Evolutionary conservation across 2,329 filamentous ascomycete species (phyloP).

Genomic region (Pseudodiploospora longispora): DNA sequence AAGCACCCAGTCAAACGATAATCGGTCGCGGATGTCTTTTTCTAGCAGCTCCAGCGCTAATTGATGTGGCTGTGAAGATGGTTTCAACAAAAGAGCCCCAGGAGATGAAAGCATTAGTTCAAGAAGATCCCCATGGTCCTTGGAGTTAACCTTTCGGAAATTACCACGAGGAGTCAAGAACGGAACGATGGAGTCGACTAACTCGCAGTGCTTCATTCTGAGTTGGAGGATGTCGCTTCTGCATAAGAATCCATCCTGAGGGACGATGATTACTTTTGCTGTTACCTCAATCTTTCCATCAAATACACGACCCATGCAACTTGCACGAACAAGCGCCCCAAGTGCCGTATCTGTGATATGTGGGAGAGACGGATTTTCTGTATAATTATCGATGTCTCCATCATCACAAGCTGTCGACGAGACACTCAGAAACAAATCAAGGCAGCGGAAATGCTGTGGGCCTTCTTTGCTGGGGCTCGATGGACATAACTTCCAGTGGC

Average conservation of each 20-base stretch:
- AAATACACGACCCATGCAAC: neutral
- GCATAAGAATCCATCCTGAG: neutral
- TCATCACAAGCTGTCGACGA: no score
- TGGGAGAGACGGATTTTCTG: neutral
- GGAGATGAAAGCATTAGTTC: neutral
- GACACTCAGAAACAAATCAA: neutral
- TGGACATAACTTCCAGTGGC: neutral
- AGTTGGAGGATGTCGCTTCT: neutral
- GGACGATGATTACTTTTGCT: neutral
- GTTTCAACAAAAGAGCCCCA: neutral
- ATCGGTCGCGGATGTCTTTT: neutral
- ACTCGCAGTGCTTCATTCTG: neutral
- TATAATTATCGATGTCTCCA: neutral
- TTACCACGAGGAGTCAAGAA: neutral
- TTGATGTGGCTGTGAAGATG: neutral
- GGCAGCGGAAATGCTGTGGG: neutral
- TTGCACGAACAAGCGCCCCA: neutral
- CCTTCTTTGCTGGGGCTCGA: neutral
- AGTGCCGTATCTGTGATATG: neutral
- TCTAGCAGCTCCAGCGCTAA: neutral
- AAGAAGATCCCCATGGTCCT: neutral
- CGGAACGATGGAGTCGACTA: neutral
- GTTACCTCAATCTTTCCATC: neutral
- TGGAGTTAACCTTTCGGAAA: neutral
- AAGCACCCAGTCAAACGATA: constrained; percentile 4